Base-by-base conservation (phyloP, 2,329 filamentous ascomycete species). In the Sclerotinia borealis region DNA sequence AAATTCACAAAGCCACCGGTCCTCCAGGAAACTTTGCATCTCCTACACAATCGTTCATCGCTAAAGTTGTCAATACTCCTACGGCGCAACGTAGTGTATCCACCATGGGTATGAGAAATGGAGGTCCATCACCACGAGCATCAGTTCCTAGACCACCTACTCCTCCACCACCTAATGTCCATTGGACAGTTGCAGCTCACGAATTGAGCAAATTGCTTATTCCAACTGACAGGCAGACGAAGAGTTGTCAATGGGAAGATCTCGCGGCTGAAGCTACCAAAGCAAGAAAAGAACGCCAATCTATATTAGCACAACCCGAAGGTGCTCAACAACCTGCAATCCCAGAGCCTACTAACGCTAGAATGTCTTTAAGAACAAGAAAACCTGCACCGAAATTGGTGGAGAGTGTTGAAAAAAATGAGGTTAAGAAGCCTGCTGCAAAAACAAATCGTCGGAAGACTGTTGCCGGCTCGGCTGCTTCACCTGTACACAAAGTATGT, bases 191-290 rank as follows among this genome's bases (percentile, higher is more conserved):
- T 34, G 92, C 93, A n/a, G 84, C 91, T 0, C 85, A 91, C 70
- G 92, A 96, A 73, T 78, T 98, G 15, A 90, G 87, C 71, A 92
- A 91, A 73, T 75, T 96, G 5, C 82, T 98, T 27, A 89, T 97
- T 63, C 95, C 93, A 0, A 80, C 80, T 0, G 82, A 89, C 68
- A 84, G 92, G 4, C 85, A 92, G 69, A 92, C 89, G 0, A 82
- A 81, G 59, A 96, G 92, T 76, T 91, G 84, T 75, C 88, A 81
- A 37, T 83, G 87, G 10, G 90, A 96, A 69, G 92, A 97, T 51
- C 81, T 98, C 8, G 88, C 89, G 64, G 84, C 84, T 0, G 87
- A 90, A 72, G 85, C 86, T 27, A 84, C 83, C 61, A 77, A 86
- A 69, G 77, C 81, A 66, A 78, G 88, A 70, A 79, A 83, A 70